phyloP scores from a whole-genome alignment of 192 early-diverging fungal genomes.

The Coemansia reversa region DNA sequence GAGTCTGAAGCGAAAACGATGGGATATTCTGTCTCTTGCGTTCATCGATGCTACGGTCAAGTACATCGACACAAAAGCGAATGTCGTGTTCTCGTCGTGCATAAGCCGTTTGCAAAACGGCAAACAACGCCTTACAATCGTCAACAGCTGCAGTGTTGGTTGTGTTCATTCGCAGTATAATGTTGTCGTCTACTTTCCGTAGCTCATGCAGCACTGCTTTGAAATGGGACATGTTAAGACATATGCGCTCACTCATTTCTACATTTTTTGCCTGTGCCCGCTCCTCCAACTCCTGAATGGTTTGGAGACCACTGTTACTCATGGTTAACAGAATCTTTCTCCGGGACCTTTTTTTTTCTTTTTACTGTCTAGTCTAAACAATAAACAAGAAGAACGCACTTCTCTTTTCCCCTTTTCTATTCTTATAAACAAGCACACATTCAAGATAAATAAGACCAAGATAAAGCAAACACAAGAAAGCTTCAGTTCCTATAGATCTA shows the following conservation, averaged over 20 bases:
- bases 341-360: no score
- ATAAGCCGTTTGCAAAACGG: constrained; percentile 65
- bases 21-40: neutral
- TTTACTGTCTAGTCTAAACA: neutral
- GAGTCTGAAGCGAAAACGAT: constrained; percentile 28
- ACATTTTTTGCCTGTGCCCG: constrained; percentile 20
- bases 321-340: neutral
- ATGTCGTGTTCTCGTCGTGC: constrained; percentile 64
- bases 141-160: constrained; percentile 65
- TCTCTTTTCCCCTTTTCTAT: neutral
- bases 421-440: neutral
- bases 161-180: constrained; percentile 71
- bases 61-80: constrained; percentile 65
- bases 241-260: constrained; percentile 51
- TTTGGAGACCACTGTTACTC: constrained; percentile 14
- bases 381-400: neutral
- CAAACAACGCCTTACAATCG: constrained; percentile 66
- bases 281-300: constrained; percentile 35
- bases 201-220: constrained; percentile 67
- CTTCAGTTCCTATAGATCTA: neutral
- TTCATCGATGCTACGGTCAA: constrained; percentile 29
- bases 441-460: neutral
- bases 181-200: constrained; percentile 78
- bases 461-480: neutral
- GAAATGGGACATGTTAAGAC: constrained; percentile 58